Base-by-base conservation (phyloP, 169 alveolate species). In the Plasmodium fragile region DNA sequence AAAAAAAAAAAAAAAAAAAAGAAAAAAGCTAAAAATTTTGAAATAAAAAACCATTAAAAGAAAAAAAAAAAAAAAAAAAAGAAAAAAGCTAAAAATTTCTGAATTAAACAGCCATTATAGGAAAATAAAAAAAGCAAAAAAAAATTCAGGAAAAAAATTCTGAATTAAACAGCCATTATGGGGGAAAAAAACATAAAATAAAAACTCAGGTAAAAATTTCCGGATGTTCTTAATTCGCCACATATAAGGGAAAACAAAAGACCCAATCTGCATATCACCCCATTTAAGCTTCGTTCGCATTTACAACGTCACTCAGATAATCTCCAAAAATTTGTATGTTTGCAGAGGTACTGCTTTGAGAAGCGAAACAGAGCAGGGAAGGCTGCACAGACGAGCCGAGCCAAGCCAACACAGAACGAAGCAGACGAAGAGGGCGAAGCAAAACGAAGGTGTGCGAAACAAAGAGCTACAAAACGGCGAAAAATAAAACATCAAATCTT, bases 1-100 rank as follows among this genome's bases (percentile, higher is more conserved):
- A 78, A 79, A 45, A 45, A n/a, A 79, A 79, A 79, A 79, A 79
- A 79, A 79, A 79, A 79, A 79, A 79, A 79, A 79, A 79, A 79
- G 52, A 16, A n/a, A n/a, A n/a, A 32, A 78, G 28, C 36, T 43
- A 32, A 10, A 78, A 32, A 43, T 32, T 34, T 32, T 78, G 71
- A 39, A 39, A 7, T 78, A 78, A 78, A 34, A 5, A 78, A 28
- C 70, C 11, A n/a, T 16, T 69, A 69, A 13, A 13, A 13, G 13
- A 28, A 34, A 30, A 39, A 4, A 39, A 39, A 39, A 39, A 39
- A 39, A 39, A 39, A 39, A 39, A 39, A 39, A 39, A 39, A 39
- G n/a, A n/a, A 39, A 1, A 4, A 3, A 8, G 18, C 13, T 0
- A 45, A 45, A 45, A 45, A 45, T 4, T 45, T 45, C 55, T 49